Percentiles rank a stretch among this genome's conserved stretches.
Conservation (phyloP, 768 basidiomycete genomes). For the Mycena latifolia region DNA sequence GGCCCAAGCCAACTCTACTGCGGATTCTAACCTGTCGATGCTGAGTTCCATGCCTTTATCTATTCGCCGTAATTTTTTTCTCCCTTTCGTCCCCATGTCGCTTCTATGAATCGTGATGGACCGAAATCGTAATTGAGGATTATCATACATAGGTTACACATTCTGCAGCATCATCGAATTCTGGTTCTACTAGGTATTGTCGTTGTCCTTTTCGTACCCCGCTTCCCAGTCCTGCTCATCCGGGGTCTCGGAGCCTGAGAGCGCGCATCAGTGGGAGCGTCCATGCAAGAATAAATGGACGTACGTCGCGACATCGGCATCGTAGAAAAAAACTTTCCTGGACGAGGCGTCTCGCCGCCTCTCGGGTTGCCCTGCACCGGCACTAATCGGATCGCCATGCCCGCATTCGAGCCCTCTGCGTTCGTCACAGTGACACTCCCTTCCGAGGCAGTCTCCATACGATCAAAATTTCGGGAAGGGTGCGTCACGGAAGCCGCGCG, state of each 20-base stretch:
- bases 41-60: conserved; percentile 42
- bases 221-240: conserved; percentile 28
- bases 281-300: background rate
- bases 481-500: background rate
- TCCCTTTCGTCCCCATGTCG: conserved; percentile 29
- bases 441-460: conserved; percentile 12
- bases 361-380: background rate
- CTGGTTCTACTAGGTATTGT: background rate
- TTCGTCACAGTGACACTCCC: conserved; percentile 13
- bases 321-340: conserved; percentile 16
- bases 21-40: conserved; percentile 86
- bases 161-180: conserved; percentile 2
- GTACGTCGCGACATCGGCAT: conserved; percentile 9
- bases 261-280: background rate
- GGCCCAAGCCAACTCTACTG: conserved; percentile 68
- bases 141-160: conserved; percentile 6
- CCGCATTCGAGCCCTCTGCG: background rate
- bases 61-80: too few relatives aligned
- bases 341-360: background rate
- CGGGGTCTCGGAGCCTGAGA: conserved; percentile 8
- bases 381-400: background rate
- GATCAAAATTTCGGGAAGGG: conserved; percentile 13
- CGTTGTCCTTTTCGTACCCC: conserved; percentile 5
- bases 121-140: conserved; percentile 30
- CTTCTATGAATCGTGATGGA: conserved; percentile 22